A percentile compares a stretch with the other conserved stretches of the same genome.
Evolutionary conservation across 2,329 filamentous ascomycete species (phyloP).

Genomic region (Nannizzia gypsea): DNA sequence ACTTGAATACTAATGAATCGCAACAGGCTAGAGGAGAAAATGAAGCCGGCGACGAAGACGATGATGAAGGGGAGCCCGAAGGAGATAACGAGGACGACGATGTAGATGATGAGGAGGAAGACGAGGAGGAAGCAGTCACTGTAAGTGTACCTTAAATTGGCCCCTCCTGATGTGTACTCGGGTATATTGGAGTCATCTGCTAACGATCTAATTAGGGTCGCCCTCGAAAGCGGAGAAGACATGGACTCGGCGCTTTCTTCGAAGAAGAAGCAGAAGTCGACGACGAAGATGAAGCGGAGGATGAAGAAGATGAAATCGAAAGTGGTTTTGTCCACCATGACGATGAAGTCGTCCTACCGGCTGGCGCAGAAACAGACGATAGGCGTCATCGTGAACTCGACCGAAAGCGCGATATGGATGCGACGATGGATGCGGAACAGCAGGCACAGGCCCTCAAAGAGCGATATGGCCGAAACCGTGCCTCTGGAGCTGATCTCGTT

Average conservation of each 20-base stretch:
- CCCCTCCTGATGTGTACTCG: neutral
- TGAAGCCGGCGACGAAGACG: constrained; percentile 30
- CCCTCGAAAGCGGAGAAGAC: constrained; percentile 66
- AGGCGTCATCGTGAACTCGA: constrained; percentile 89
- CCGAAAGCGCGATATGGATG: constrained; percentile 73
- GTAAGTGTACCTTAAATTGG: constrained; percentile 24
- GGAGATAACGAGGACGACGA: constrained; percentile 33
- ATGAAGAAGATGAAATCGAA: constrained; percentile 77
- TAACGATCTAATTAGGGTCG: constrained; percentile 40
- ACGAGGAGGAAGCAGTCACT: constrained; percentile 48
- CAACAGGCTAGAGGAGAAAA: constrained; percentile 16
- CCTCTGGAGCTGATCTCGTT: constrained; percentile 55
- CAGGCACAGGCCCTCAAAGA: constrained; percentile 77
- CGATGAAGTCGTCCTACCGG: constrained; percentile 64
- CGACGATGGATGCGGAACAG: constrained; percentile 85
- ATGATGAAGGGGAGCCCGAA: constrained; percentile 42
- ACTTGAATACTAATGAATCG: constrained; percentile 48
- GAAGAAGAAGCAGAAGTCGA: constrained; percentile 98
- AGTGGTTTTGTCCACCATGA: constrained; percentile 85
- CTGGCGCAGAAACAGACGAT: constrained; percentile 73
- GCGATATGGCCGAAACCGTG: constrained; percentile 70
- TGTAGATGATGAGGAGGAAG: constrained; percentile 38
- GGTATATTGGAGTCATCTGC: constrained; percentile 6
- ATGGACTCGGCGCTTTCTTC: constrained; percentile 73
- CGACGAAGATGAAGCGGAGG: constrained; percentile 75